phyloP scores from a whole-genome alignment of 768 basidiomycete genomes.

The Tephrocybe sp. region DNA sequence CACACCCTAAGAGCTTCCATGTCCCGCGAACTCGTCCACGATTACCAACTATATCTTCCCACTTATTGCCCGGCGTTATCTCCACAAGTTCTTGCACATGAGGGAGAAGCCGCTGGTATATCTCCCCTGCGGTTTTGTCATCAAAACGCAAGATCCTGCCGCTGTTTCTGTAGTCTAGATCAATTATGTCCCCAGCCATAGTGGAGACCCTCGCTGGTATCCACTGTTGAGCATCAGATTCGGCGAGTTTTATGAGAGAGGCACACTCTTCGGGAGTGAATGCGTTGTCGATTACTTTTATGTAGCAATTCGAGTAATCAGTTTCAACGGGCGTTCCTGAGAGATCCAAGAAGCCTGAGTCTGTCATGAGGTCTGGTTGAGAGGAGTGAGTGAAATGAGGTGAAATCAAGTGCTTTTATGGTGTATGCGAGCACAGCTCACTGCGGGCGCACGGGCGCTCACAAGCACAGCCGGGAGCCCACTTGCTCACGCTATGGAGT shows the following conservation, averaged over 20 bases:
- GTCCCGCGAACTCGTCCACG: constrained; percentile 26
- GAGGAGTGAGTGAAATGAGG: no score
- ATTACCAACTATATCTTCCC: constrained; percentile 32
- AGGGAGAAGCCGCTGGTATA: constrained; percentile 32
- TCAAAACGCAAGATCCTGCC: constrained; percentile 33
- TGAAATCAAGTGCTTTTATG: no score
- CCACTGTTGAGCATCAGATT: constrained; percentile 29
- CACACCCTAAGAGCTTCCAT: constrained; percentile 36
- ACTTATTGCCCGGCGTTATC: constrained; percentile 27
- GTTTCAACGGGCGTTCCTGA: constrained; percentile 26
- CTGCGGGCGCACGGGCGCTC: no score
- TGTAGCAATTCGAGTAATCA: constrained; percentile 33
- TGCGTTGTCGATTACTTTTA: constrained; percentile 37
- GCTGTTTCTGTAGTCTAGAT: constrained; percentile 35
- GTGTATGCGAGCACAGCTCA: no score
- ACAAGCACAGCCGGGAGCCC: no score
- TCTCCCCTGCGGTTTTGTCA: constrained; percentile 22
- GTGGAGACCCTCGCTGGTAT: constrained; percentile 30
- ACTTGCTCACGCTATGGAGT: no score
- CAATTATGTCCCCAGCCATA: constrained; percentile 20
- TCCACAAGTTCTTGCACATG: constrained; percentile 32
- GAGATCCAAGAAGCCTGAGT: constrained; percentile 23
- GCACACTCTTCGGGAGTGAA: constrained; percentile 37
- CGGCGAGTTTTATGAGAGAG: constrained; percentile 28
- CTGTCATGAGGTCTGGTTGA: no score